These are phyloP conservation scores for Kodamaea leandrae DNA, from an alignment of 805 yeast genomes.

Conservation along the genomic window DNA sequence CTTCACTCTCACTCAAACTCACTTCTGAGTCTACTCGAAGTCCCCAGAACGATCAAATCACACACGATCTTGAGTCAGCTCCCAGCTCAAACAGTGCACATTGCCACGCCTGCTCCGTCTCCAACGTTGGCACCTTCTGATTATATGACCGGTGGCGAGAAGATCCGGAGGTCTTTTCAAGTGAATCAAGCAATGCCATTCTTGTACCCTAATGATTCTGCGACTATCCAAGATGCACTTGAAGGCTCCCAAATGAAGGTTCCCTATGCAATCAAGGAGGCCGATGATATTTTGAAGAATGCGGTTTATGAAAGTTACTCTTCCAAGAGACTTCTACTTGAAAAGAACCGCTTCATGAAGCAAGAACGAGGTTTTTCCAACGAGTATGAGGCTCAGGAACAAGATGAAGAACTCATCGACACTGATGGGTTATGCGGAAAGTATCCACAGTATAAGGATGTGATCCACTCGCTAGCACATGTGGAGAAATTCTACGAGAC, in stretches of 20 bases:
- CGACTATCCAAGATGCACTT: constrained; percentile 5
- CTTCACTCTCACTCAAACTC: constrained; percentile 48
- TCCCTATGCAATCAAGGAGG: constrained; percentile 79
- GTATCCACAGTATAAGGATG: constrained; percentile 35
- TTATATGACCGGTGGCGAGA: constrained; percentile 47
- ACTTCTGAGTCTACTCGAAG: constrained; percentile 56
- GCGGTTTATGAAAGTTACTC: constrained; percentile 66
- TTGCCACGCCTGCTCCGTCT: constrained; percentile 88
- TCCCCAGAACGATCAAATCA: constrained; percentile 51
- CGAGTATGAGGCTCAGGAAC: constrained; percentile 19
- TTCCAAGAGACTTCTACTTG: constrained; percentile 69
- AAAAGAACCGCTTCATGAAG: constrained; percentile 64
- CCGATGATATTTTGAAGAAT: constrained; percentile 61
- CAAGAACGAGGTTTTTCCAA: constrained; percentile 60
- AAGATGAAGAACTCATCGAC: constrained; percentile 26
- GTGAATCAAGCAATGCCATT: constrained; percentile 67
- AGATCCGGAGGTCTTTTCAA: constrained; percentile 56
- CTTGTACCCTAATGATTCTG: constrained; percentile 52
- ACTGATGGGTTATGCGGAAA: constrained; percentile 20
- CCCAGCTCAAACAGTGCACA: constrained; percentile 58
- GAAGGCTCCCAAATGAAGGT: constrained; percentile 25
- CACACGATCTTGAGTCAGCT: constrained; percentile 43
- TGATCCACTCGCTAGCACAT: constrained; percentile 45
- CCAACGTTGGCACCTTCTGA: constrained; percentile 55
- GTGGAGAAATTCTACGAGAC: constrained; percentile 60